Evolutionary conservation across 352 stramenopile species (phyloP), one percentile per base, ranked within the genome.

Genomic region (Globisporangium sylvaticum): DNA sequence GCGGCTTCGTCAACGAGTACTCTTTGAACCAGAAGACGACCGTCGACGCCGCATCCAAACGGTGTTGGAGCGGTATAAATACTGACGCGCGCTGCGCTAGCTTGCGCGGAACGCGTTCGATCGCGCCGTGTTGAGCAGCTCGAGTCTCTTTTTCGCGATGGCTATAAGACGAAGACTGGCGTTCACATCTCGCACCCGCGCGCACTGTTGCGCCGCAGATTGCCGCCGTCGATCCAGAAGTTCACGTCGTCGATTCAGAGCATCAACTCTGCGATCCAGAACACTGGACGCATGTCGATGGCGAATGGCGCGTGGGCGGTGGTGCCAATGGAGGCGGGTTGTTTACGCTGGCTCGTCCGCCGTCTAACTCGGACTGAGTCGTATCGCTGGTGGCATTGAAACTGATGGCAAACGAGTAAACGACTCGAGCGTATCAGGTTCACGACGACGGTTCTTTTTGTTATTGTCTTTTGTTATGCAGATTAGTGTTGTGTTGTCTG

Each of bases 61-160:
- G 34, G 64, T 96, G 24, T 70, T 95, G 31, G 84, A 93, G 70
- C 84, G 85, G 48, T 95, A 95, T 73, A 93, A 80, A 65, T 95
- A 93, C 61, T 79, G 88, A 1, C 71, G 94, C 18, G 87, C 86
- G 24, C 69, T 94, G 27, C 84, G 88, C 4, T 85, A 96, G 69
- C 94, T 96, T 53, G 79, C 95, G 54, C 81, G 94, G 27, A 95
- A 93, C 63, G 77, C 87, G 14, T 95, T 96, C 44, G 88, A n/a
- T n/a, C n/a, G n/a, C n/a, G n/a, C n/a, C n/a, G 70, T 71, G 25
- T 62, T 92, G 50, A 94, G 81, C 1, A 84, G 55, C 79, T 93
- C 18, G 88, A 94, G 52, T 77, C 80, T 29, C 62, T 93, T 8
- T 75, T n/a, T n/a, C n/a, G 81, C 12, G 77, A 83, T 50, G 79